Conservation (phyloP, 2,329 filamentous ascomycete species). For the Talaromyces piceae region DNA sequence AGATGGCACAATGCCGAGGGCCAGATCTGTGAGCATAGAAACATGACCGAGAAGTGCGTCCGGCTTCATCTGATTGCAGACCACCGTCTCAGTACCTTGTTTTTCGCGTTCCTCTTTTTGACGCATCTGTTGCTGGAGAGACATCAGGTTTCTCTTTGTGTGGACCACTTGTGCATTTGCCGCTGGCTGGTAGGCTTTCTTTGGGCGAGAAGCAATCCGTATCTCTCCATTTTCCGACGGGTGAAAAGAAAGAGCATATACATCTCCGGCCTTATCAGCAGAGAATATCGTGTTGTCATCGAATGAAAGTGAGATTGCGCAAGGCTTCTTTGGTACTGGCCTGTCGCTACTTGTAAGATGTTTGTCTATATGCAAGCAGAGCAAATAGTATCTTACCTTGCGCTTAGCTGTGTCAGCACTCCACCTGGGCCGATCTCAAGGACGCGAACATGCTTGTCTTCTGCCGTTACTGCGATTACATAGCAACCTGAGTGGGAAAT, state of each 20-base stretch:
- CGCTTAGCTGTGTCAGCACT: constrained; percentile 58
- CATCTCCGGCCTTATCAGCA: constrained; percentile 95
- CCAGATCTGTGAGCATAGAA: constrained; percentile 79
- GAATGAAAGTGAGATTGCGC: constrained; percentile 61
- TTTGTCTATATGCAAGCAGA: background rate
- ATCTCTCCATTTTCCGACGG: constrained; percentile 19
- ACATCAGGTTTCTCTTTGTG: constrained; percentile 51
- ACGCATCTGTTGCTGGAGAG: constrained; percentile 51
- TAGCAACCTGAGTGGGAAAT: constrained; percentile 58
- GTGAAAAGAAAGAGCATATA: constrained; percentile 76
- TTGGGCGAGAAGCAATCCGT: constrained; percentile 9
- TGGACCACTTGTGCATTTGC: constrained; percentile 55
- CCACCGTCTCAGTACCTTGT: constrained; percentile 12
- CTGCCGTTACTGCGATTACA: constrained; percentile 71
- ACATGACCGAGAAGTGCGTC: constrained; percentile 84
- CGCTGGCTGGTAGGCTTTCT: constrained; percentile 42
- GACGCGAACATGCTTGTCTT: constrained; percentile 85
- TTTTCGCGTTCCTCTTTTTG: constrained; percentile 35
- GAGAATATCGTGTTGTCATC: constrained; percentile 67
- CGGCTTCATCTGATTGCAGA: constrained; percentile 59
- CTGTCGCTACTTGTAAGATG: constrained; percentile 37
- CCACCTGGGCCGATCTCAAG: constrained; percentile 61
- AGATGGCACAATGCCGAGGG: constrained; percentile 44
- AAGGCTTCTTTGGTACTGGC: constrained; percentile 82
- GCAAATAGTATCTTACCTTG: constrained; percentile 51